Evolutionary conservation across 805 yeast genomes (phyloP), one percentile per base, ranked within the genome.

Genomic region (Kregervanrija fluxuum): DNA sequence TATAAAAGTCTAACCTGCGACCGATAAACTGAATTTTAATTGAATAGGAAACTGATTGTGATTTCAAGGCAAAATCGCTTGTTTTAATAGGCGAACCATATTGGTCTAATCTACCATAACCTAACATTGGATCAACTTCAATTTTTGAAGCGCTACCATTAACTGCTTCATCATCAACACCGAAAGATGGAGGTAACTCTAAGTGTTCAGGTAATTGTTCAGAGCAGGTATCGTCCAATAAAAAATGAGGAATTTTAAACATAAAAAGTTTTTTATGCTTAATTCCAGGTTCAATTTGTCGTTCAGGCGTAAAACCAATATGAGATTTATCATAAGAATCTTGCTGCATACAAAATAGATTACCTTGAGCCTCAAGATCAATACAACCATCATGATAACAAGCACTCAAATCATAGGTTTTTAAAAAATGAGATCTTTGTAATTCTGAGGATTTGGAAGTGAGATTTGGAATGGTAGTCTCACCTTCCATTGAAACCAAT

Each of bases 1-100:
- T 55, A 37, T 56, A 55, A 13, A 38, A 35, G 10, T 63, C 62
- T 12, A 63, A 59, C 1, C 62, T 60, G 45, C 68, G 65, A 41
- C 80, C 83, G 28, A 79, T 73, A 38, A 78, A 63, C 44, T 72
- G 71, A n/a, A 79, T 77, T 47, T 74, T 79, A 14, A 80, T 66
- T 2, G 75, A 65, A 53, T 79, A 79, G 30, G 73, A 63, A 12
- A 78, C 60, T 35, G 79, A 73, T 22, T 54, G 53, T 15, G 60
- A 72, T 46, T 61, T 67, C 30, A 61, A 59, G 8, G 68, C 54
- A 37, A 68, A 60, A 59, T 80, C 85, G 11, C 61, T 62, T 3
- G 76, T 71, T 44, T 71, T 56, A 4, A 80, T 58, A 1, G 85
- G 84, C 0, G 78, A 68, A 1, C 84, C 85, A 39, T 46, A 45